phyloP scores from a whole-genome alignment of 352 stramenopile genomes.

The Globisporangium emineosum region DNA sequence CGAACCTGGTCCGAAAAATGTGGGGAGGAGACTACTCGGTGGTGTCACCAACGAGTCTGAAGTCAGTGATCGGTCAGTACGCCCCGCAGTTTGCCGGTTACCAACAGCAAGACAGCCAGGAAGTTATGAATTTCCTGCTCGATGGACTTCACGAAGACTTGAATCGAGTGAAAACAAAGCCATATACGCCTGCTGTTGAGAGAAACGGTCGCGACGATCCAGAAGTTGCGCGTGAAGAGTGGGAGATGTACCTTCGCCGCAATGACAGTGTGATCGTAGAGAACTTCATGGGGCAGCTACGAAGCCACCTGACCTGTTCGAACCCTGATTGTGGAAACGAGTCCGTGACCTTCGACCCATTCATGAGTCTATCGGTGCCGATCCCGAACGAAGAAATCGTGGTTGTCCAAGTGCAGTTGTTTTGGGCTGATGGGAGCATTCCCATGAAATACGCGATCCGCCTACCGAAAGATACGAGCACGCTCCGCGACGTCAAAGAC shows the following conservation, averaged over 20 bases:
- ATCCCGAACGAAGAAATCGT: conserved; percentile 72
- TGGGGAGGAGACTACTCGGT: conserved; percentile 90
- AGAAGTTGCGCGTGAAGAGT: conserved; percentile 74
- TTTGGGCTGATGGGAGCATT: conserved; percentile 66
- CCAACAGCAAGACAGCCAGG: conserved; percentile 90
- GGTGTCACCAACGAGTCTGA: conserved; percentile 73
- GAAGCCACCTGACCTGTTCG: conserved; percentile 84
- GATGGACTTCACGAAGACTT: conserved; percentile 92
- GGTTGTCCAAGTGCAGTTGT: conserved; percentile 60
- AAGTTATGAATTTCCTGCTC: conserved; percentile 91
- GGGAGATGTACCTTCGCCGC: conserved; percentile 81
- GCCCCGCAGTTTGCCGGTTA: conserved; percentile 88
- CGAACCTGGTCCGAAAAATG: conserved; percentile 91
- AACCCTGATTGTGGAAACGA: conserved; percentile 71
- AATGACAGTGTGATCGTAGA: conserved; percentile 93
- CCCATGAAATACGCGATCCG: conserved; percentile 72
- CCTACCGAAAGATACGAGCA: conserved; percentile 46
- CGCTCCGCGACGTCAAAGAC: conserved; percentile 55
- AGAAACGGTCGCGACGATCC: conserved; percentile 60
- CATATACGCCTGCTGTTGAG: conserved; percentile 73
- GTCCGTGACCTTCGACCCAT: conserved; percentile 89
- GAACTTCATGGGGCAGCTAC: conserved; percentile 88
- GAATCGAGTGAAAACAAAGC: conserved; percentile 83
- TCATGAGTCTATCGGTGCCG: conserved; percentile 87
- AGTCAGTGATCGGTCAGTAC: conserved; percentile 83